Evolutionary conservation across 495 filamentous ascomycete species (phyloP), one percentile per base, ranked within the genome.

Genomic region (Jackrogersella multiformis): DNA sequence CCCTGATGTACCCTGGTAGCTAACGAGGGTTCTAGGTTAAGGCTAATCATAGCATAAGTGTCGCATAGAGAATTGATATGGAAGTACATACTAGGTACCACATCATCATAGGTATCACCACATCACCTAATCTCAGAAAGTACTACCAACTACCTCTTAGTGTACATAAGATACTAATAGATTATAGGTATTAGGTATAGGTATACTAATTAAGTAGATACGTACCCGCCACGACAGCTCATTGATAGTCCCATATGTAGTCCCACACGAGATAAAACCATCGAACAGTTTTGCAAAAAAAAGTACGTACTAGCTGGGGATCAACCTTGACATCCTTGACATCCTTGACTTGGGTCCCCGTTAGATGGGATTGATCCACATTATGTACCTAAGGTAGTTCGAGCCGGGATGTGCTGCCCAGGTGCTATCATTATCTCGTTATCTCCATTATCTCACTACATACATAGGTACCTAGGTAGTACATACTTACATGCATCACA

Each of bases 261-360:
- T 61, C 26, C 48, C 58, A 61, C 58, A 45, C 12, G 48, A 45
- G 45, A 52, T 52, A 52, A 58, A 61, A 48, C 56, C 23, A 38
- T 10, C 32, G 30, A 28, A 5, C 8, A 39, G 35, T 28, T 39
- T 41, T 60, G 45, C 45, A 60, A 18, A 45, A 45, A 9, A 12
- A 35, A 24, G 56, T 60, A 52, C 49, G 49, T 62, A 62, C 39
- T 28, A 21, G 13, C 20, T n/a, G 42, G 20, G 23, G 42, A 46
- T 55, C 59, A 24, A 44, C 51, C 20, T 32, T 21, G 48, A 39
- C 51, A n/a, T n/a, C n/a, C n/a, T n/a, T n/a, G n/a, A n/a, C n/a
- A n/a, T 53, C 41, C 41, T 44, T 44, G 41, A 20, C 41, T 44
- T 7, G 32, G 39, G 15, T 62, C 35, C 59, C 21, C 39, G 59